Evolutionary conservation across 2,329 filamentous ascomycete genomes (phyloP), one percentile per base, ranked within the genome.

Genomic region (Massarina eburnea): DNA sequence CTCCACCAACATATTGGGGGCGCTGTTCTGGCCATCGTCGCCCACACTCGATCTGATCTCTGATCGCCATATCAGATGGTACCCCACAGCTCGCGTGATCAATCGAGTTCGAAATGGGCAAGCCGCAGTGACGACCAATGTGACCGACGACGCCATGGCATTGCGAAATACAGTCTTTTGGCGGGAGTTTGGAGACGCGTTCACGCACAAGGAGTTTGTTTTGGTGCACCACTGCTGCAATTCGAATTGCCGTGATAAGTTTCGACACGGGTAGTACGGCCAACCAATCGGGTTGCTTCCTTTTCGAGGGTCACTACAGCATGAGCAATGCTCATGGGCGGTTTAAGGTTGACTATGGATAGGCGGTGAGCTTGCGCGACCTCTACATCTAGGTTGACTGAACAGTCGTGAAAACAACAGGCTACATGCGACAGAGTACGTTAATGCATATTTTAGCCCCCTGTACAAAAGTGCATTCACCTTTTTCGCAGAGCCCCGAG

Each of bases 221-320:
- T n/a, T n/a, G n/a, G n/a, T n/a, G n/a, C n/a, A n/a, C n/a, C n/a
- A n/a, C n/a, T n/a, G n/a, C n/a, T n/a, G n/a, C n/a, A n/a, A n/a
- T n/a, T n/a, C n/a, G n/a, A n/a, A n/a, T n/a, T n/a, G n/a, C n/a
- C n/a, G n/a, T n/a, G n/a, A n/a, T n/a, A n/a, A n/a, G n/a, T n/a
- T n/a, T n/a, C n/a, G n/a, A n/a, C n/a, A n/a, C n/a, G n/a, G n/a
- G n/a, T 18, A n/a, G 12, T 18, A 21, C 21, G 36, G 40, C 19
- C 37, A 36, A 32, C 61, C 57, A 66, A 65, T 61, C 55, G 56
- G 57, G 38, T 55, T 34, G 18, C 27, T 58, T 58, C 53, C 58
- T 40, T 41, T 41, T 46, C 33, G 45, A 46, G 30, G 29, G 39
- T 24, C 37, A 41, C 46, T 43, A 43, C 47, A 58, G 51, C 32